Percentiles rank a stretch among this genome's conserved stretches.
phyloP scores from a whole-genome alignment of 75 land plant genomes.

The Cryptomeria japonica region DNA sequence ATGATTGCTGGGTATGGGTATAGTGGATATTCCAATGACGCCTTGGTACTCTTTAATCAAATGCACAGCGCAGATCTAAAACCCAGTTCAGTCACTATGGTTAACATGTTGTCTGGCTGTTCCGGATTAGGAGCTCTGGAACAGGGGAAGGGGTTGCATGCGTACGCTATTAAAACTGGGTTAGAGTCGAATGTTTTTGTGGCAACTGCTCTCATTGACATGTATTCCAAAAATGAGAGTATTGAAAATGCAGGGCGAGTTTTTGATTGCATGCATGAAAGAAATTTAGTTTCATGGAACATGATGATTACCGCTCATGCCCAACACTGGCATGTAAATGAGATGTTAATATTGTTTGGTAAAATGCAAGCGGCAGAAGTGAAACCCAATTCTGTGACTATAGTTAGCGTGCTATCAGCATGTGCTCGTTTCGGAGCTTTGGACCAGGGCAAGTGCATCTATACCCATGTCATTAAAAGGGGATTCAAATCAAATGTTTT shows the following conservation, averaged over 20 bases:
- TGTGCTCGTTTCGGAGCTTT: constrained; percentile 10
- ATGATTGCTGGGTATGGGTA: constrained; percentile 12
- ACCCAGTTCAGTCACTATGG: constrained; percentile 39
- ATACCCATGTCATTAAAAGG: not conserved
- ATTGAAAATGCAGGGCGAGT: constrained; percentile 19
- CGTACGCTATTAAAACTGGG: not conserved
- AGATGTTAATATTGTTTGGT: not conserved
- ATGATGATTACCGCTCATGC: not conserved
- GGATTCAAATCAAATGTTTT: constrained; percentile 17
- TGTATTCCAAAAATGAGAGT: constrained; percentile 20
- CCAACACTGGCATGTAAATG: not conserved
- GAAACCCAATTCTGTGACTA: constrained; percentile 12
- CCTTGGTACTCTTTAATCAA: not conserved
- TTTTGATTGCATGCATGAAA: not conserved
- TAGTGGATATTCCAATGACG: not conserved
- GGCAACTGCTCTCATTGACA: constrained; percentile 20
- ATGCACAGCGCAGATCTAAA: constrained; percentile 8
- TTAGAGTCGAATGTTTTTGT: constrained; percentile 21
- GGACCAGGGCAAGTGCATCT: constrained; percentile 24
- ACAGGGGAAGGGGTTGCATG: not conserved
- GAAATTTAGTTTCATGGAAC: not conserved
- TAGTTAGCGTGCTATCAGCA: constrained; percentile 8
- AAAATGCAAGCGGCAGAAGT: not conserved
- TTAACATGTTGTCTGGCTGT: constrained; percentile 19
- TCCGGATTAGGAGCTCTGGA: not conserved